Base-by-base conservation (phyloP, 2,329 filamentous ascomycete genomes). In the Venturia nashicola region DNA sequence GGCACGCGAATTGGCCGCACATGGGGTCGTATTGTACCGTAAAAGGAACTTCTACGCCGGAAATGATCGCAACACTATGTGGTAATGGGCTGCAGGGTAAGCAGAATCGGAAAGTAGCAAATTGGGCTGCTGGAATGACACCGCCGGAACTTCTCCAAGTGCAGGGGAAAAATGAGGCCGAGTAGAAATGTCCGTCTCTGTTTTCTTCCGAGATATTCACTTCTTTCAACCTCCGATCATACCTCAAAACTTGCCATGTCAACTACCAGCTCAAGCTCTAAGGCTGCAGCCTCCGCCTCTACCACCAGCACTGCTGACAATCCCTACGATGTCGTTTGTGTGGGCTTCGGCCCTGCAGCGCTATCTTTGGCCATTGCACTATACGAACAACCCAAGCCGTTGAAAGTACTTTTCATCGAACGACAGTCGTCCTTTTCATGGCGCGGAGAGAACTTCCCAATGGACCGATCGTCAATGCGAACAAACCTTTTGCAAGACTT, bases 401-500 rank as follows among this genome's bases (percentile, higher is more conserved):
- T 55, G 12, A 43, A 59, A 14, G 61, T 60, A 23, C 48, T 65
- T 1, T 51, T 65, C 39, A 34, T 65, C 32, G 64, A 65, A 12
- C 14, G 46, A 23, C 23, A 48, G 8, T 39, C 60, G 9, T 23
- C 46, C 12, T 65, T 65, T 39, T 42, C 27, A 3, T 65, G 64
- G 64, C 61, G 51, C 14, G 61, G 61, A n/a, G 32, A 39, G 8
- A 36, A 48, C 12, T 46, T 63, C 20, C 64, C 64, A 14, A 44
- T 40, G 32, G 51, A 36, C 12, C 16, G 61, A 18, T 48, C 64
- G 9, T 27, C 18, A 23, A 65, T 65, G 64, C 23, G 61, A 46
- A 64, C 64, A 23, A 63, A 44, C 39, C 42, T 72, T 61, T 55
- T 72, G 57, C 67, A 69, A 11, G 70, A 72, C 61, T 59, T 72